These are phyloP conservation scores for Pontederia paniculata DNA, from an alignment of 176 grass and related monocot species.

Conservation along the genomic window DNA sequence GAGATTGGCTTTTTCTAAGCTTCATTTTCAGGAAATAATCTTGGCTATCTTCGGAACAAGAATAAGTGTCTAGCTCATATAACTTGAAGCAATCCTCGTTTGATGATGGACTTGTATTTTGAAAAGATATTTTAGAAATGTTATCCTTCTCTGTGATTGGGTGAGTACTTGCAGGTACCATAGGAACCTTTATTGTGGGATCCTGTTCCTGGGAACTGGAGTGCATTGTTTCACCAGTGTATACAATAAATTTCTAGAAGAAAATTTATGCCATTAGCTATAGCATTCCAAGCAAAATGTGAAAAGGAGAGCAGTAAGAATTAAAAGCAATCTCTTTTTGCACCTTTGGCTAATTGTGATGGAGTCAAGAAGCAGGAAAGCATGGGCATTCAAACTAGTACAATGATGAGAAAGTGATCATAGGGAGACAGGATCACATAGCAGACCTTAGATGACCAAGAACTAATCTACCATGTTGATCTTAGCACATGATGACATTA, in stretches of 20 bases:
- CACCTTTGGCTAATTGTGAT: slow-evolving; percentile 37
- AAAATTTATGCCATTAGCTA: slow-evolving; percentile 3
- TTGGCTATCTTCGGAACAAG: slow-evolving; percentile 32
- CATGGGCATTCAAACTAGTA: background rate
- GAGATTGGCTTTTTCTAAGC: slow-evolving; percentile 49
- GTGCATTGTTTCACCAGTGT: slow-evolving; percentile 28
- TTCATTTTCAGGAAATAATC: slow-evolving; percentile 1
- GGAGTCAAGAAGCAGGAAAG: slow-evolving; percentile 12
- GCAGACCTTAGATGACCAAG: background rate
- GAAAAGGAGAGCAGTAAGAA: slow-evolving; percentile 2
- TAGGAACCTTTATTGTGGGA: slow-evolving; percentile 15
- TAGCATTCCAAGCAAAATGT: background rate
- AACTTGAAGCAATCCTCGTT: slow-evolving; percentile 51
- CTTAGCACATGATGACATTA: slow-evolving; percentile 17
- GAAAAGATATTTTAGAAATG: slow-evolving; percentile 25
- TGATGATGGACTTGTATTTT: slow-evolving; percentile 23
- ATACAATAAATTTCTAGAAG: slow-evolving; percentile 24
- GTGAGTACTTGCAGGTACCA: slow-evolving; percentile 21
- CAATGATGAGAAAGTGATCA: background rate
- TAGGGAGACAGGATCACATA: background rate
- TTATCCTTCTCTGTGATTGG: slow-evolving; percentile 26
- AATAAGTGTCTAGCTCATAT: slow-evolving; percentile 33
- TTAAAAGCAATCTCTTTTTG: slow-evolving; percentile 3
- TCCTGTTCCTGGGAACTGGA: slow-evolving; percentile 18
- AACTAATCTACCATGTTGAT: background rate